Percentiles rank a stretch among this genome's conserved stretches.
phyloP scores from a whole-genome alignment of 192 early-diverging fungal species.

The Coemansia sp. region DNA sequence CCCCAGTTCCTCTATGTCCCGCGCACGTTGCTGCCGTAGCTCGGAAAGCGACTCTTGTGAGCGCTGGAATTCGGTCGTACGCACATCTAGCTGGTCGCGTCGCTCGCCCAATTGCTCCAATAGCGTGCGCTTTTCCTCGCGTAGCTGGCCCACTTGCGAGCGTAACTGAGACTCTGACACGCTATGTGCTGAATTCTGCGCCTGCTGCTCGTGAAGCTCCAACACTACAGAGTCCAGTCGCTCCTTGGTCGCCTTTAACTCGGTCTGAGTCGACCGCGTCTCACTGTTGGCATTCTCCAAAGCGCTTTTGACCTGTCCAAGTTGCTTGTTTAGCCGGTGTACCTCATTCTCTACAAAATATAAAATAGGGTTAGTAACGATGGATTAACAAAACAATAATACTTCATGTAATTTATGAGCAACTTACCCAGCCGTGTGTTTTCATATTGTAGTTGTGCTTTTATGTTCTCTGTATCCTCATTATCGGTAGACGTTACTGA shows the following conservation, averaged over 20 bases:
- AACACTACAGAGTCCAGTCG: constrained; percentile 10
- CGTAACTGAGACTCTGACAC: constrained; percentile 16
- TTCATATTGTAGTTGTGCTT: constrained; percentile 50
- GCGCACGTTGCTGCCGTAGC: constrained; percentile 24
- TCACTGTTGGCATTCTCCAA: constrained; percentile 28
- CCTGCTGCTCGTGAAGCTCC: constrained; percentile 11
- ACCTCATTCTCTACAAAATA: constrained; percentile 41
- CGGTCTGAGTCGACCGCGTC: constrained; percentile 6
- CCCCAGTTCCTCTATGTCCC: constrained; percentile 39
- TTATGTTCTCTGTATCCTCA: constrained; percentile 20
- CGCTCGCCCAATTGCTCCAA: constrained; percentile 42
- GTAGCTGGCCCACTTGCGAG: constrained; percentile 21
- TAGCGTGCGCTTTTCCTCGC: constrained; percentile 43
- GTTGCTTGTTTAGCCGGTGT: constrained; percentile 42
- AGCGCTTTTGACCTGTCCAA: constrained; percentile 40
- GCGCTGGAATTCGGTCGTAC: constrained; percentile 20
- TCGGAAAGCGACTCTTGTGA: constrained; percentile 32
- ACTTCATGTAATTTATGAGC: too few species aligned
- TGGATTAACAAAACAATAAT: neutral
- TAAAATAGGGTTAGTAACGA: neutral
- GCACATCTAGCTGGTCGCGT: constrained; percentile 43
- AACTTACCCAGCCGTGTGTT: constrained; percentile 53
- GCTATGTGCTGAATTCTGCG: constrained; percentile 3
- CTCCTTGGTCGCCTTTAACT: constrained; percentile 20
- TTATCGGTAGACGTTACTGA: neutral